Evolutionary conservation across 371 early-diverging fungal species (phyloP).

Genomic region (Rhizomucor miehei): DNA sequence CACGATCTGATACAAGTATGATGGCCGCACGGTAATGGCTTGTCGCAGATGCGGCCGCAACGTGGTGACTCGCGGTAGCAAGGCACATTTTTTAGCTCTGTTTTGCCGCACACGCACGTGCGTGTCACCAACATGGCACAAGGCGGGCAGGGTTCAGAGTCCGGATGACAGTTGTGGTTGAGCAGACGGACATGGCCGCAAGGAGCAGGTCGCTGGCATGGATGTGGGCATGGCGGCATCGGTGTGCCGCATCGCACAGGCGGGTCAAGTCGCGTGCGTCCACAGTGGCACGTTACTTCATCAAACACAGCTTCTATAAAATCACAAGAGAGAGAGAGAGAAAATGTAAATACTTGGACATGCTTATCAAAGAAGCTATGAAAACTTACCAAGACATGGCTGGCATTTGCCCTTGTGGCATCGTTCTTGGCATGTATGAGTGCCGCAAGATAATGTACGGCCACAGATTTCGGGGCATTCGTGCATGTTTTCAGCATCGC

Average conservation of each 20-base stretch:
- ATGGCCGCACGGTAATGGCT: conserved; percentile 60
- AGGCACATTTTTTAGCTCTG: conserved; percentile 65
- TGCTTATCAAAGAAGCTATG: no score
- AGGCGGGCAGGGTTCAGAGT: conserved; percentile 71
- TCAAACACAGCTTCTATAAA: conserved; percentile 65
- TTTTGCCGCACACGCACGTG: conserved; percentile 71
- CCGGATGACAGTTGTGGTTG: conserved; percentile 75
- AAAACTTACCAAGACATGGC: conserved; percentile 60
- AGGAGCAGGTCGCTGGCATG: conserved; percentile 60
- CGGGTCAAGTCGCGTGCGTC: conserved; percentile 67
- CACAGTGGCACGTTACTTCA: conserved; percentile 73
- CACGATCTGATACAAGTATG: conserved; percentile 75
- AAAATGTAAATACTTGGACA: conserved; percentile 2
- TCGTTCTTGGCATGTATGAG: conserved; percentile 60
- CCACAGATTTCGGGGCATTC: conserved; percentile 64
- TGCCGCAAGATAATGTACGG: conserved; percentile 63
- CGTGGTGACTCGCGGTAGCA: conserved; percentile 69
- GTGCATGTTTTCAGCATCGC: conserved; percentile 45
- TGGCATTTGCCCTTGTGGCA: conserved; percentile 75
- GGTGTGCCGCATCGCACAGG: conserved; percentile 75
- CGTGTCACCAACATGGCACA: conserved; percentile 65
- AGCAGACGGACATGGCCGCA: conserved; percentile 71
- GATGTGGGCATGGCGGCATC: conserved; percentile 63
- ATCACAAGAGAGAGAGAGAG: no score
- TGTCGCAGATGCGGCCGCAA: conserved; percentile 70